phyloP scores from a whole-genome alignment of 441 rosid genomes.

The Macaranga tanarius region DNA sequence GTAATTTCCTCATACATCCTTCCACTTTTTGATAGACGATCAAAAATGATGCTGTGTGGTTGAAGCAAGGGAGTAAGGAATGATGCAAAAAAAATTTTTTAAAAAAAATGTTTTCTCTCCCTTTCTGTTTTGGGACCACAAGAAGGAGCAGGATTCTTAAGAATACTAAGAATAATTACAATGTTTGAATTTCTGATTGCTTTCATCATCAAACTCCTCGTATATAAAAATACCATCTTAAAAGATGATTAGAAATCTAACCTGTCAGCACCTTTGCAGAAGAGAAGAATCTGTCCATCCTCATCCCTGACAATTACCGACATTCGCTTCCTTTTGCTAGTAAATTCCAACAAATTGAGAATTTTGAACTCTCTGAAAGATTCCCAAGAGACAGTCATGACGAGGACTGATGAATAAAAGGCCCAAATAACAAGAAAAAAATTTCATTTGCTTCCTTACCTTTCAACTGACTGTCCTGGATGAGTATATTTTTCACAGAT shows the following conservation, averaged over 20 bases:
- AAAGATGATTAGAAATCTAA: conserved; percentile 29
- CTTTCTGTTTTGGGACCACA: neutral
- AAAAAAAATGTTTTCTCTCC: neutral
- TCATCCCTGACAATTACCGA: conserved; percentile 77
- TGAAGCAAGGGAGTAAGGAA: conserved; percentile 26
- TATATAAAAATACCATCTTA: neutral
- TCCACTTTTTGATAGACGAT: conserved; percentile 84
- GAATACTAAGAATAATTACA: neutral
- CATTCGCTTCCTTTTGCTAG: conserved; percentile 98
- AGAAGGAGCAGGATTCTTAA: neutral
- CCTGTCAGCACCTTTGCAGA: conserved; percentile 99
- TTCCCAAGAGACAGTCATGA: conserved; percentile 21
- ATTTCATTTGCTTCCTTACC: conserved; percentile 43
- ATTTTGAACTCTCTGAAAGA: conserved; percentile 85
- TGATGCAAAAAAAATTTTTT: conserved; percentile 18
- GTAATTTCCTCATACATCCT: conserved; percentile 63
- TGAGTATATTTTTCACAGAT: conserved; percentile 57
- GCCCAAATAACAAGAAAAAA: conserved; percentile 13
- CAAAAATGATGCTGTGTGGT: conserved; percentile 77
- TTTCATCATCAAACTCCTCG: neutral
- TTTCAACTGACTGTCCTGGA: conserved; percentile 55
- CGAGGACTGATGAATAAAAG: conserved; percentile 18
- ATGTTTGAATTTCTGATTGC: neutral
- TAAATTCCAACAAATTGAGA: conserved; percentile 87
- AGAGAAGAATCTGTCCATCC: conserved; percentile 72